These are phyloP conservation scores for Cladophialophora psammophila DNA, from an alignment of 2,329 filamentous ascomycete species.

Conservation along the genomic window DNA sequence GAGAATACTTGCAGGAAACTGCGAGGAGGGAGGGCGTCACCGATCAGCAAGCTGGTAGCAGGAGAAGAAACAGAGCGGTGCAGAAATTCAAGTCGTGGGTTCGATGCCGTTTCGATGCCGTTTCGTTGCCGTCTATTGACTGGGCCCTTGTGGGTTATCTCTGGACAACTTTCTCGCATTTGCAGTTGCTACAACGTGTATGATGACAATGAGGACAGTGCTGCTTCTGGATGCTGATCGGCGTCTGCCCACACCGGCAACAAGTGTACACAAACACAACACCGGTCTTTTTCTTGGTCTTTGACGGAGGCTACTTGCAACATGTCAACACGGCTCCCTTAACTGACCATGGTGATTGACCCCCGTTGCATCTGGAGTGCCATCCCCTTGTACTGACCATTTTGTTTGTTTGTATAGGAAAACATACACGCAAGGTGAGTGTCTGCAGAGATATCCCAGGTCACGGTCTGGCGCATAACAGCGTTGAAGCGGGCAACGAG, in stretches of 20 bases:
- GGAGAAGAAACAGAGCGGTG: background rate
- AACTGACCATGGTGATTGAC: background rate
- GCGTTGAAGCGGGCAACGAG: background rate
- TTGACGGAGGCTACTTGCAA: constrained; percentile 12
- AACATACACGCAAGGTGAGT: background rate
- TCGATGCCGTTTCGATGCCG: background rate
- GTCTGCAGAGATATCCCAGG: background rate
- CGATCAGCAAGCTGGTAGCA: background rate
- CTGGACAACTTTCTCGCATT: constrained; percentile 7
- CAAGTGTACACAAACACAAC: constrained; percentile 13
- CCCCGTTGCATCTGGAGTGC: background rate
- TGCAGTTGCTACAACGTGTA: constrained; percentile 15
- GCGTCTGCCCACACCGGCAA: constrained; percentile 7
- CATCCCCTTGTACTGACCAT: background rate
- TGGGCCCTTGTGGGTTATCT: background rate
- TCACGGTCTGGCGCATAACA: background rate
- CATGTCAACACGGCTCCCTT: background rate
- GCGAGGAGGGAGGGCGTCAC: background rate
- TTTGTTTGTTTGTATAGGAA: background rate
- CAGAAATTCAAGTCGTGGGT: background rate
- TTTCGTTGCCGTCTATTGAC: too few relatives aligned
- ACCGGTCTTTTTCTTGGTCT: constrained; percentile 17
- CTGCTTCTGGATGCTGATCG: constrained; percentile 9
- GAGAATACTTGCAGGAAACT: background rate
- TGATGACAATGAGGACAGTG: constrained; percentile 5